Conservation (phyloP, 495 filamentous ascomycete species). For the Darksidea phi region DNA sequence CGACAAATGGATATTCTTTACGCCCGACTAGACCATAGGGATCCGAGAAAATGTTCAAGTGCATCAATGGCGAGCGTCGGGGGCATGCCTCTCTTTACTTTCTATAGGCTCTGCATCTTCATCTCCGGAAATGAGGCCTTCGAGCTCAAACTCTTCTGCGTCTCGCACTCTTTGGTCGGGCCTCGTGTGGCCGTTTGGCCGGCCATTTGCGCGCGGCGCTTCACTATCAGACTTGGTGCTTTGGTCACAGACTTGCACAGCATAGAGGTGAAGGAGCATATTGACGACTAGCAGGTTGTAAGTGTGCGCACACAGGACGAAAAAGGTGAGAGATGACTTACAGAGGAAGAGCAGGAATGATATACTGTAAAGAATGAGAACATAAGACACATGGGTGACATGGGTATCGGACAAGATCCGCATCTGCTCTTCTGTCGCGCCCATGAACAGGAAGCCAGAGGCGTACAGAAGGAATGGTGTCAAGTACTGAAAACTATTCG, state of each 20-base stretch:
- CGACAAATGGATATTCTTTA: no score
- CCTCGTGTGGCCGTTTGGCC: conserved; percentile 56
- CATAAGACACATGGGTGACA: conserved; percentile 85
- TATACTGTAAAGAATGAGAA: conserved; percentile 85
- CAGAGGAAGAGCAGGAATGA: conserved; percentile 87
- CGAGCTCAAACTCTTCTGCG: conserved; percentile 87
- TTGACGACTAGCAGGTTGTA: conserved; percentile 57
- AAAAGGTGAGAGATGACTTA: conserved; percentile 46
- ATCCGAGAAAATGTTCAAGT: no score
- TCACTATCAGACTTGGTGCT: conserved; percentile 28
- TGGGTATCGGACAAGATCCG: conserved; percentile 64
- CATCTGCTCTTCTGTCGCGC: conserved; percentile 96
- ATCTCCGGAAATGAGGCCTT: conserved; percentile 84
- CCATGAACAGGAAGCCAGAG: conserved; percentile 96
- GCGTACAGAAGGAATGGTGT: conserved; percentile 88
- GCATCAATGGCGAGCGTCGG: no score
- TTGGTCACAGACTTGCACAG: conserved; percentile 54
- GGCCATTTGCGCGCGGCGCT: conserved; percentile 25
- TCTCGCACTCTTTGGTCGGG: conserved; percentile 58
- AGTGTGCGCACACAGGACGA: background rate
- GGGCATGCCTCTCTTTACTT: conserved; percentile 9
- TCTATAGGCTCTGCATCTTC: conserved; percentile 47
- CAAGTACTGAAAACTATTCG: conserved; percentile 89
- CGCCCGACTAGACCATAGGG: no score
- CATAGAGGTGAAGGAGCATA: conserved; percentile 80